Evolutionary conservation across 2,329 filamentous ascomycete species (phyloP).

Genomic region (Westerdykella ornata): DNA sequence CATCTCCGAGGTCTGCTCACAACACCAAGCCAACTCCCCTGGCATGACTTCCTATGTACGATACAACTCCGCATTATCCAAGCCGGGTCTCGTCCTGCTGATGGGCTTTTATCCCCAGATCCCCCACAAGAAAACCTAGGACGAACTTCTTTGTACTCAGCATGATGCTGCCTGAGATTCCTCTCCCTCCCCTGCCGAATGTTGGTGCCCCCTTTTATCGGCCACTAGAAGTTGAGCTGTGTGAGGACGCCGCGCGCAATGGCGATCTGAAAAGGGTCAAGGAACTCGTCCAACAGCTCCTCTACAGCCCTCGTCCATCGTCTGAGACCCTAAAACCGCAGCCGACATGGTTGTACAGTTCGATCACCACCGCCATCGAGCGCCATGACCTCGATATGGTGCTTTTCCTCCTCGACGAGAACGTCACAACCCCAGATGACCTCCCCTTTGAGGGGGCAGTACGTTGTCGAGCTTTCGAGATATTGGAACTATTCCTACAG

Average conservation of each 20-base stretch:
- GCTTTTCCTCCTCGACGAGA: constrained; percentile 4
- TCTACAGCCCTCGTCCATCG: no score
- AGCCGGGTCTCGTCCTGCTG: no score
- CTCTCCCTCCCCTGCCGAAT: no score
- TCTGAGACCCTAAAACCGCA: constrained; percentile 1
- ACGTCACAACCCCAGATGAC: constrained; percentile 1
- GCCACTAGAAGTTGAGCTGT: constrained; percentile 4
- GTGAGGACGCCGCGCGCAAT: constrained; percentile 5
- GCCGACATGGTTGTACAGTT: constrained; percentile 4
- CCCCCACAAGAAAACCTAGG: no score
- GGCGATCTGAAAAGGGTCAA: constrained; percentile 6
- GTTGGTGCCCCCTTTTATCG: no score
- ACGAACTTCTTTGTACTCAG: no score
- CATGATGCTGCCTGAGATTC: no score
- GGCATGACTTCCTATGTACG: no score
- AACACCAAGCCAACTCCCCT: no score
- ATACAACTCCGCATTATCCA: no score
- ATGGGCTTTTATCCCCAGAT: no score
- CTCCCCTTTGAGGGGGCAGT: constrained; percentile 7
- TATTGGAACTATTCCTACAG: constrained; percentile 5
- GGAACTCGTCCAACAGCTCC: constrained; percentile 3
- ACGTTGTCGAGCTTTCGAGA: constrained; percentile 4
- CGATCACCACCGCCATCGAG: constrained; percentile 1
- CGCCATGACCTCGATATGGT: constrained; percentile 5
- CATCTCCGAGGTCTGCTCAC: no score